These are phyloP conservation scores for Tylopilus orsonianus DNA, from an alignment of 1,284 basidiomycete genomes.

Conservation along the genomic window DNA sequence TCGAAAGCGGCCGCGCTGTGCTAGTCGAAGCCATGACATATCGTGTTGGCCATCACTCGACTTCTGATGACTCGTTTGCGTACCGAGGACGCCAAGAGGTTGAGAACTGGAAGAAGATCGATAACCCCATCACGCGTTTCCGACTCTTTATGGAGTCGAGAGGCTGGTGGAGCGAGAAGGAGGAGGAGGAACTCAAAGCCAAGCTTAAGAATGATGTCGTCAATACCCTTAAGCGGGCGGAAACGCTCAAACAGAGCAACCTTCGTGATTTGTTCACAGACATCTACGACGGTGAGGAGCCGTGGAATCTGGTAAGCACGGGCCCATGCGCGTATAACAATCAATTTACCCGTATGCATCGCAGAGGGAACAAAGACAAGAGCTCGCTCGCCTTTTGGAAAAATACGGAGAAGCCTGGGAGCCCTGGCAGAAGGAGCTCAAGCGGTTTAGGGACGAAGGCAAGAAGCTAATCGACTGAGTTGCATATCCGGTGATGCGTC, in stretches of 20 bases:
- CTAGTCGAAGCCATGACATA: constrained; percentile 94
- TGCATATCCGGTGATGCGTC: not conserved
- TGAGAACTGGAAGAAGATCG: constrained; percentile 81
- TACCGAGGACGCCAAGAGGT: constrained; percentile 86
- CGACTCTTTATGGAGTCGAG: constrained; percentile 77
- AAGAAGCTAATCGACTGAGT: constrained; percentile 48
- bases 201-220: constrained; percentile 74
- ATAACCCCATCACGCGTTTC: constrained; percentile 88
- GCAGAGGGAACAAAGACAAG: constrained; percentile 82
- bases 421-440: constrained; percentile 81
- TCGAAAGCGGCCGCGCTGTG: constrained; percentile 80
- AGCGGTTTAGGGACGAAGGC: constrained; percentile 78
- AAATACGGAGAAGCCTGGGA: constrained; percentile 86
- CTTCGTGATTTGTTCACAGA: constrained; percentile 84
- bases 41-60: constrained; percentile 93
- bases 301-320: constrained; percentile 76
- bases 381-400: constrained; percentile 70
- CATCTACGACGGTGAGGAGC: constrained; percentile 82
- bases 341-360: not conserved
- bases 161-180: constrained; percentile 83
- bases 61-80: constrained; percentile 91
- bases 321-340: not conserved
- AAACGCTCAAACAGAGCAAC: constrained; percentile 68
- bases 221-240: constrained; percentile 76
- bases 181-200: constrained; percentile 75